These are phyloP conservation scores for Vaccinium macrocarpon DNA, from an alignment of 148 eudicot genomes.

Conservation along the genomic window DNA sequence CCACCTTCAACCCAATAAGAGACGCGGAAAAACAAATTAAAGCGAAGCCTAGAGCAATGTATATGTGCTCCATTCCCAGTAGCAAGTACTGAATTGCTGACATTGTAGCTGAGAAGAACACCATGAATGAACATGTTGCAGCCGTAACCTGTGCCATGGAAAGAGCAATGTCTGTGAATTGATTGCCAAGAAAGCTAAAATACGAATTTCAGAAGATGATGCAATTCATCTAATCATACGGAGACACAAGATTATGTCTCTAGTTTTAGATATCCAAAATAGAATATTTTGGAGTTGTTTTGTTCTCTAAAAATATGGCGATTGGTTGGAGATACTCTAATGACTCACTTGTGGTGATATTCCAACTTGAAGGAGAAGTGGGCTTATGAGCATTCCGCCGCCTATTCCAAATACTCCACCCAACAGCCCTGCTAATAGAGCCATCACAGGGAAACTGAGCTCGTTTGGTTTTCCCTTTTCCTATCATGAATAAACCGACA, in stretches of 20 bases:
- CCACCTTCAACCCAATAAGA: conserved; percentile 39
- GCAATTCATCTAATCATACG: background rate
- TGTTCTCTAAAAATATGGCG: background rate
- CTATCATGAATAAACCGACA: conserved; percentile 22
- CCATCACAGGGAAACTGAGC: conserved; percentile 49
- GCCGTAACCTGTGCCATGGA: conserved; percentile 46
- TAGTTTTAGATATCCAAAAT: no score
- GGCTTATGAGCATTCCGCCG: conserved; percentile 71
- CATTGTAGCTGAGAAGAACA: conserved; percentile 63
- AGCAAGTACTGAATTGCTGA: conserved; percentile 56
- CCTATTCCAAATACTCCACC: conserved; percentile 69
- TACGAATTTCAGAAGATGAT: background rate
- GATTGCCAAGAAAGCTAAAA: background rate
- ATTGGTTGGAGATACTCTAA: background rate
- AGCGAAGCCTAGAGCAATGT: conserved; percentile 32
- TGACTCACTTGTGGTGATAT: conserved; percentile 48
- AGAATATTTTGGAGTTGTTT: no score
- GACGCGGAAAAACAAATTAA: conserved; percentile 44
- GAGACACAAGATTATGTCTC: no score
- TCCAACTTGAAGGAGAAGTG: conserved; percentile 60
- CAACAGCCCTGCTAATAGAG: conserved; percentile 48
- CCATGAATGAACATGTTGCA: conserved; percentile 66
- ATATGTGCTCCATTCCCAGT: conserved; percentile 48
- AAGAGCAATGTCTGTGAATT: background rate
- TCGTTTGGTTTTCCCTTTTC: conserved; percentile 24